Evolutionary conservation across 2,329 filamentous ascomycete species (phyloP), one percentile per base, ranked within the genome.

Genomic region (Claviceps pazoutovae): DNA sequence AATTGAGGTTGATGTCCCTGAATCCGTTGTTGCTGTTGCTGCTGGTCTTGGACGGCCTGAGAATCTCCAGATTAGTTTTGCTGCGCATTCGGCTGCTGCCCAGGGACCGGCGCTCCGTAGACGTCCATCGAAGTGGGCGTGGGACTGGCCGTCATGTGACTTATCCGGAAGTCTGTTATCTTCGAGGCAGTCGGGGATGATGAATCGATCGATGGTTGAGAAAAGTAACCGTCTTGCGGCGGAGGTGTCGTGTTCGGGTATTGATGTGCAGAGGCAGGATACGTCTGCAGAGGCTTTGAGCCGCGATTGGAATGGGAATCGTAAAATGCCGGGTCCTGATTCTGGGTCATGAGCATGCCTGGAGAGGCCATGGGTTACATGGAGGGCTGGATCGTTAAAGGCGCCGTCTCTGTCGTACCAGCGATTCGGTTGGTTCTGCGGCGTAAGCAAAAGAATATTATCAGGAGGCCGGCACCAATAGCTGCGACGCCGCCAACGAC

Each of bases 401-500:
- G 52, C 9, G 30, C 3, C 19, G 47, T 37, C n/a, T 51, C 44
- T 19, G 50, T 42, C 41, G 51, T 30, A 38, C 57, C 50, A 16
- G 54, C 37, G 23, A 21, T 38, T 19, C 56, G 34, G 46, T 59
- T 56, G 52, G 63, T 60, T 56, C 60, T 66, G 41, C 52, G 56
- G 52, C 66, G 61, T 48, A 68, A 57, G 52, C 64, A 53, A 54
- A 69, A 60, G 53, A 63, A 63, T 8, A 61, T 53, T n/a, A 57
- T 62, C 13, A 63, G 54, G 17, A 56, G 61, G 26, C 57, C 65
- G 41, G 70, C 53, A 26, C 57, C 65, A 38, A 70, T 56, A 30
- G 59, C 63, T 0, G 58, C 68, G 8, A 70, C 53, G 47, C 68
- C 67, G 14, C 66, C 68, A 4, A 70, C 62, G 17, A 66, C 66